Evolutionary conservation across 1,139 yeast genomes (phyloP), one percentile per base, ranked within the genome.

Genomic region (Pneumocystis wakefieldiae): DNA sequence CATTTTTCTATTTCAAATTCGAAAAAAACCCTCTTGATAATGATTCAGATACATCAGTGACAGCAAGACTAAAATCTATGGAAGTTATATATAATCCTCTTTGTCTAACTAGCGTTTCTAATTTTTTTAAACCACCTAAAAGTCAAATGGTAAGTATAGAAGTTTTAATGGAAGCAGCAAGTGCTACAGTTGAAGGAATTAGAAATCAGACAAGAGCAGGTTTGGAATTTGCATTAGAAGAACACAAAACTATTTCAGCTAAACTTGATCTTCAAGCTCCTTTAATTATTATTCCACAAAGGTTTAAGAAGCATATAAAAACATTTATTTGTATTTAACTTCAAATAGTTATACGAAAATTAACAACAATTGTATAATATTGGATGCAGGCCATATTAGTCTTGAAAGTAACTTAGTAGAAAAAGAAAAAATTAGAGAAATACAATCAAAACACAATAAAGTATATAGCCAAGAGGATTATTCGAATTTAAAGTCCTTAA

Each of bases 341-440:
- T 24, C 24, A 48, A 48, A 48, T 12, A 48, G 55, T 24, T 48
- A 48, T 48, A 80, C 83, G 15, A 83, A 82, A 67, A 84, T 88
- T 83, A 80, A 86, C 58, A 84, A 97, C 0, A 95, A 97, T 0
- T 96, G 95, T 66, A 91, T 92, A 3, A 83, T 92, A 15, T 78
- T 94, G 64, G 98, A 94, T 79, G 97, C 97, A 15, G 99, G 99
- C 70, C 97, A 92, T 73, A 85, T 94, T 41, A 85, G 91, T 69
- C 83, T 92, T 7, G 76, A 79, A 1, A 88, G 96, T 72, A 92
- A 90, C 67, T 78, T 91, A 60, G 96, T 86, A 1, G 88, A 88
- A 61, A 82, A 82, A 68, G 80, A 81, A 2, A 83, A 82, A 62
- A 81, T 90, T 55, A 84, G 85, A 62, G 85, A 85, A 66, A 82